Conservation (phyloP, 2,329 filamentous ascomycete species). For the Neospermospora avenae region DNA sequence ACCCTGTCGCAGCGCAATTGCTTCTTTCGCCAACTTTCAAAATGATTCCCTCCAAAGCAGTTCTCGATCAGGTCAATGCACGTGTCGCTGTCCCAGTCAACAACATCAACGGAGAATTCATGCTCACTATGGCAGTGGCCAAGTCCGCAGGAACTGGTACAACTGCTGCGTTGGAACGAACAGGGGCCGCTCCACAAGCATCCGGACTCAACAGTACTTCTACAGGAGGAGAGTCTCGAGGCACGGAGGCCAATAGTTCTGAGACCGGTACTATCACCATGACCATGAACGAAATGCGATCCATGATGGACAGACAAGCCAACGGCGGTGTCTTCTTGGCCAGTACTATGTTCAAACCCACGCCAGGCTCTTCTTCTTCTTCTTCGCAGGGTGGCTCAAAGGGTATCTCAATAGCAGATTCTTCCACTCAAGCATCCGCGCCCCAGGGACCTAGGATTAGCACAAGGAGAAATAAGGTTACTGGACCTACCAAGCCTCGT, state of each 20-base stretch:
- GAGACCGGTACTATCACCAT: not conserved
- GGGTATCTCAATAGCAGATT: too few species aligned
- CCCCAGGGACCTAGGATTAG: not conserved
- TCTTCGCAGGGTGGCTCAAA: too few species aligned
- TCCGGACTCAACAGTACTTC: not conserved
- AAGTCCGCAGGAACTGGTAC: not conserved
- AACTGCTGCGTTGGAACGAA: not conserved
- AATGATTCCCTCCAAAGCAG: constrained; percentile 7
- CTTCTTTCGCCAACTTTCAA: constrained; percentile 21
- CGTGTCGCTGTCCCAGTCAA: constrained; percentile 12
- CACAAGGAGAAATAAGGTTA: constrained; percentile 1
- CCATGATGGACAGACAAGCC: not conserved
- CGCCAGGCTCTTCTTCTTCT: too few species aligned
- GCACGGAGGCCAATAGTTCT: not conserved
- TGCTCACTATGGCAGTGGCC: constrained; percentile 16
- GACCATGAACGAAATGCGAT: constrained; percentile 7
- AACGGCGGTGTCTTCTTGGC: constrained; percentile 4
- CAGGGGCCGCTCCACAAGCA: not conserved
- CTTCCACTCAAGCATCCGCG: not conserved
- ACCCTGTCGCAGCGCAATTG: constrained; percentile 17
- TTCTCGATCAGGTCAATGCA: constrained; percentile 8
- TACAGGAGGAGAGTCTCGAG: not conserved
- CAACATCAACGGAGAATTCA: constrained; percentile 19
- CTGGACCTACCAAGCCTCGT: not conserved
- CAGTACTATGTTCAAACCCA: not conserved